Conservation (phyloP, 306 rosid genomes). For the Betula pendula region DNA sequence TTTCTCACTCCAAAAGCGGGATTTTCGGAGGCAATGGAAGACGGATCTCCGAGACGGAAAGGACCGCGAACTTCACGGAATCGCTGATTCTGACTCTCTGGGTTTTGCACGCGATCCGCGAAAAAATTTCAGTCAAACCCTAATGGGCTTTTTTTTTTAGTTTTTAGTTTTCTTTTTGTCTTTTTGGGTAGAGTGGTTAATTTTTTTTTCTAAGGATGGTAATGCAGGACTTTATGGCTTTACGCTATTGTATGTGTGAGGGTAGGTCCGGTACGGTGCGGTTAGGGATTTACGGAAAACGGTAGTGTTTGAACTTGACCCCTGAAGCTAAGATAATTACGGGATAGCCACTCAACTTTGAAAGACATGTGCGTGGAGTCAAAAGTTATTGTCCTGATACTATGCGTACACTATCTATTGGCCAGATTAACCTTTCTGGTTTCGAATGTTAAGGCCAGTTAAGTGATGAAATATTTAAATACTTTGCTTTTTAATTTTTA, state of each 20-base stretch:
- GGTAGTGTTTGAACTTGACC: not conserved
- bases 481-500: too few species aligned
- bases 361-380: not conserved
- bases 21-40: conserved; percentile 45
- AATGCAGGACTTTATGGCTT: not conserved
- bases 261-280: not conserved
- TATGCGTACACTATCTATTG: too few species aligned
- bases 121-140: conserved; percentile 61
- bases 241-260: not conserved
- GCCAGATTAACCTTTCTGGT: too few species aligned
- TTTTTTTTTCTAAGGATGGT: not conserved
- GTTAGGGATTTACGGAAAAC: not conserved
- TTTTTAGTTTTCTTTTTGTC: not conserved
- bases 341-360: not conserved
- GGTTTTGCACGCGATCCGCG: conserved; percentile 46
- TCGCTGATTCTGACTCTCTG: conserved; percentile 46
- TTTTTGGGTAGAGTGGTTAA: conserved; percentile 21
- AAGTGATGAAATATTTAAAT: too few species aligned
- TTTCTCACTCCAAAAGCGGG: conserved; percentile 58
- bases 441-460: too few species aligned
- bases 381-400: too few species aligned
- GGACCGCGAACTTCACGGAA: conserved; percentile 54
- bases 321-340: not conserved
- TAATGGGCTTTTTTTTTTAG: conserved; percentile 25
- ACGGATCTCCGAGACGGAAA: conserved; percentile 49